A percentile compares a stretch with the other conserved stretches of the same genome.
Conservation (phyloP, 306 rosid genomes). For the Myrica gale region DNA sequence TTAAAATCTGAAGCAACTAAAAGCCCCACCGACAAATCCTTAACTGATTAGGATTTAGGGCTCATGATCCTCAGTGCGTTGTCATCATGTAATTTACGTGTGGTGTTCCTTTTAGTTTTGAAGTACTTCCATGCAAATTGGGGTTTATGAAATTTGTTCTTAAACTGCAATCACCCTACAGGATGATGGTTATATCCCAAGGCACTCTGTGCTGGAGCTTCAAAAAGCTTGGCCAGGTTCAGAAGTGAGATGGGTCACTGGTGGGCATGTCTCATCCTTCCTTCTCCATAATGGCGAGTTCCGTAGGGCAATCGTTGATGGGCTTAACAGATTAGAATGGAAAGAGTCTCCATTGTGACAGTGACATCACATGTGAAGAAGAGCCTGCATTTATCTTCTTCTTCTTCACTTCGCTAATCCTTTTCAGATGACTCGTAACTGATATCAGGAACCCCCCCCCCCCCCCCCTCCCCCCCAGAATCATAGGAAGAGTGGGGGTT, state of each 20-base stretch:
- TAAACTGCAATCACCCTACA: conserved; percentile 21
- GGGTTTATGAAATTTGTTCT: not conserved
- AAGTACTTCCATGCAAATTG: not conserved
- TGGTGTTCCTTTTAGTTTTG: not conserved
- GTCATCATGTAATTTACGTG: not conserved
- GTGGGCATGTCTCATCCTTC: conserved; percentile 95
- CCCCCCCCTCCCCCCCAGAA: conserved; percentile 26
- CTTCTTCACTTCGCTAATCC: conserved; percentile 27
- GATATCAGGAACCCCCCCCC: conserved; percentile 24
- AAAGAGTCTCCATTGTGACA: conserved; percentile 57
- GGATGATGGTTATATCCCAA: conserved; percentile 96
- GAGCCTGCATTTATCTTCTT: conserved; percentile 10
- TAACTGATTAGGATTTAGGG: not conserved
- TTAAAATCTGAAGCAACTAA: no score
- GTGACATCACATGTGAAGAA: conserved; percentile 6
- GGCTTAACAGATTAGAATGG: conserved; percentile 77
- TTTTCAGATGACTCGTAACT: conserved; percentile 32
- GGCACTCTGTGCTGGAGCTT: conserved; percentile 81
- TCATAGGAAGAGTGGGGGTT: not conserved
- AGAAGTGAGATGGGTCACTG: conserved; percentile 97
- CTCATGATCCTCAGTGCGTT: not conserved
- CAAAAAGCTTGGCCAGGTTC: conserved; percentile 97
- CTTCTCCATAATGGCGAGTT: conserved; percentile 79
- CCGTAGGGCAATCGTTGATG: conserved; percentile 77
- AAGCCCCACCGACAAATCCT: not conserved